Evolutionary conservation across 805 yeast species (phyloP).

Genomic region (Metschnikowia proteae): DNA sequence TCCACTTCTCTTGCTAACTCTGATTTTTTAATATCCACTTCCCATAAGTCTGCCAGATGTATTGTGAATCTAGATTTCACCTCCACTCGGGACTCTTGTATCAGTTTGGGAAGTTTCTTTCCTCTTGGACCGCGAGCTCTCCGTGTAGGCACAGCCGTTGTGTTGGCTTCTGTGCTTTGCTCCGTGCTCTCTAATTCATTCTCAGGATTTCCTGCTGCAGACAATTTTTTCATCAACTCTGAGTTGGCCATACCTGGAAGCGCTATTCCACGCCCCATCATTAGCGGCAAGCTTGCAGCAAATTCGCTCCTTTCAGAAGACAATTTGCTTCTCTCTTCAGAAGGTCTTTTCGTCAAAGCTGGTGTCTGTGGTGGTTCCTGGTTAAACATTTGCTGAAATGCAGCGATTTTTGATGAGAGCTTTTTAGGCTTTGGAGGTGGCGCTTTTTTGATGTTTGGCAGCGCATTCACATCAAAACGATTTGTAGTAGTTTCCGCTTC

Average conservation of each 20-base stretch:
- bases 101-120: constrained; percentile 59
- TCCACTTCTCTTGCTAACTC: not conserved
- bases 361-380: constrained; percentile 17
- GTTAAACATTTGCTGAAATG: constrained; percentile 72
- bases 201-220: constrained; percentile 11
- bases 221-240: constrained; percentile 15
- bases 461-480: not conserved
- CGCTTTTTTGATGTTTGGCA: constrained; percentile 16
- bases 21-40: constrained; percentile 13
- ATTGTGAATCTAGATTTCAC: constrained; percentile 32
- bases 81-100: constrained; percentile 39
- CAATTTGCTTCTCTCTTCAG: constrained; percentile 18
- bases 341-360: constrained; percentile 10
- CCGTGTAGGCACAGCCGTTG: constrained; percentile 14
- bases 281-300: constrained; percentile 56
- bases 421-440: constrained; percentile 75
- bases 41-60: constrained; percentile 38
- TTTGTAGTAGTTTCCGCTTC: not conserved
- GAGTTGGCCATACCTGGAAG: constrained; percentile 54
- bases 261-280: constrained; percentile 50
- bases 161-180: not conserved
- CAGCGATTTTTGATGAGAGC: constrained; percentile 74
- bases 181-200: constrained; percentile 9
- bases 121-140: constrained; percentile 76
- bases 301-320: constrained; percentile 43